Evolutionary conservation across 2,329 filamentous ascomycete genomes (phyloP), one percentile per base, ranked within the genome.

Genomic region (Calonectria pauciramosa): DNA sequence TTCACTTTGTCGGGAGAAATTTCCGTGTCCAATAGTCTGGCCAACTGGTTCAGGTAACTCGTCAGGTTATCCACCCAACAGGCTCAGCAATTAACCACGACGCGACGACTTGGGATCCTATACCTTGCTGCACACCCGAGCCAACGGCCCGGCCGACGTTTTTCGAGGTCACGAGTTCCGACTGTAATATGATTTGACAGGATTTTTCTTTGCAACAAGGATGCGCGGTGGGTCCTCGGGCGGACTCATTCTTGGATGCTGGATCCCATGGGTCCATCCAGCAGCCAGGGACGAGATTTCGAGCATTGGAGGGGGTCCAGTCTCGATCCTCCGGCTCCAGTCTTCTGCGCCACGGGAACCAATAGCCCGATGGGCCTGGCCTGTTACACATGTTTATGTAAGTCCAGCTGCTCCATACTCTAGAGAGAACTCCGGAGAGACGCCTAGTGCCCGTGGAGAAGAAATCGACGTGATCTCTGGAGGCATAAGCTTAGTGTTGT

Each of bases 221-320:
- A 64, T 64, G 7, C 34, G 18, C 34, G 44, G 68, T 70, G 68
- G 68, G 26, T 44, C 34, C 54, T 70, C 68, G 68, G 68, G 56
- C 68, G 68, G 68, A 70, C 68, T 70, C 68, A 70, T 60, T 70
- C 68, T 69, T 54, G 52, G 32, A 60, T 60, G 56, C 56, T 60
- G 56, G 56, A 60, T 38, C 36, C 60, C 60, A 65, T 65, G 60
- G 60, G 60, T 44, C 60, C 60, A 65, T 44, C 38, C 38, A 49
- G 18, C 38, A 34, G 18, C 60, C 60, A 65, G 60, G 60, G 60
- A 65, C 60, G 38, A 65, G 60, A 49, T 34, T 65, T 47, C 18
- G 38, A 49, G 26, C 7, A 47, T 47, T n/a, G 41, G 41, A 26
- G 60, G 41, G 60, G 44, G 23, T 44, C 60, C 60, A 23, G 41